A percentile compares a stretch with the other conserved stretches of the same genome.
Conservation (phyloP, 345 rosid species). For the Syzygium grande region DNA sequence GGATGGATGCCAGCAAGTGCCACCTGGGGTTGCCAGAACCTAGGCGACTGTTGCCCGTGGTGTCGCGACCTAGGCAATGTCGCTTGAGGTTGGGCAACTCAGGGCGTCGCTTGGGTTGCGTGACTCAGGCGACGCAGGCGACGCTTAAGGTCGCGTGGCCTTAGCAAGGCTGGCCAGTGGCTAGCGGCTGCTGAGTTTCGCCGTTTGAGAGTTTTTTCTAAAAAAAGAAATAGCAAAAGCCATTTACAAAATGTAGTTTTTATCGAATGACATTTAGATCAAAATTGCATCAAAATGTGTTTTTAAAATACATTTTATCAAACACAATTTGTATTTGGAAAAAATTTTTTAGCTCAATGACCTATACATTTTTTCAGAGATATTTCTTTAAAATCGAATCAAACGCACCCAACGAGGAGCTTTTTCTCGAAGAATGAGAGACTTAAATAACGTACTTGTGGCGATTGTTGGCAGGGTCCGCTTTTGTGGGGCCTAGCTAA, state of each 20-base stretch:
- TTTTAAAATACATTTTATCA: neutral
- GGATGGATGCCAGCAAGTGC: rapidly evolving
- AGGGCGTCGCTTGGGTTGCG: rapidly evolving
- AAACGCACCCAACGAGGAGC: neutral
- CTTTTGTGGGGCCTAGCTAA: too few species aligned
- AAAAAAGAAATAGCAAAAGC: neutral
- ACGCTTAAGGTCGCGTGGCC: rapidly evolving
- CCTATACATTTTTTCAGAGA: rapidly evolving
- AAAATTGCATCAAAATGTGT: rapidly evolving
- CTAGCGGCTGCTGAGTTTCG: too few species aligned
- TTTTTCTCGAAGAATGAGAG: too few species aligned
- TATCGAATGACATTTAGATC: neutral
- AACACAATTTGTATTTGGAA: rapidly evolving
- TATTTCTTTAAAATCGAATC: rapidly evolving
- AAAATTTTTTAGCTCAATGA: rapidly evolving
- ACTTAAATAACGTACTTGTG: too few species aligned
- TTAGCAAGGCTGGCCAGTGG: rapidly evolving
- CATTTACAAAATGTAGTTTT: neutral
- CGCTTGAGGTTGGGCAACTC: too few species aligned
- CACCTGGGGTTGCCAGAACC: too few species aligned
- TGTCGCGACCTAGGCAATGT: rapidly evolving
- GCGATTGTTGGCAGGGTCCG: too few species aligned
- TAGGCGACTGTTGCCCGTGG: rapidly evolving
- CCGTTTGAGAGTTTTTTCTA: too few species aligned
- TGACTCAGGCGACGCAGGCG: rapidly evolving